Evolutionary conservation across 768 basidiomycete genomes (phyloP), one percentile per base, ranked within the genome.

Genomic region (Glaciozyma martinii): DNA sequence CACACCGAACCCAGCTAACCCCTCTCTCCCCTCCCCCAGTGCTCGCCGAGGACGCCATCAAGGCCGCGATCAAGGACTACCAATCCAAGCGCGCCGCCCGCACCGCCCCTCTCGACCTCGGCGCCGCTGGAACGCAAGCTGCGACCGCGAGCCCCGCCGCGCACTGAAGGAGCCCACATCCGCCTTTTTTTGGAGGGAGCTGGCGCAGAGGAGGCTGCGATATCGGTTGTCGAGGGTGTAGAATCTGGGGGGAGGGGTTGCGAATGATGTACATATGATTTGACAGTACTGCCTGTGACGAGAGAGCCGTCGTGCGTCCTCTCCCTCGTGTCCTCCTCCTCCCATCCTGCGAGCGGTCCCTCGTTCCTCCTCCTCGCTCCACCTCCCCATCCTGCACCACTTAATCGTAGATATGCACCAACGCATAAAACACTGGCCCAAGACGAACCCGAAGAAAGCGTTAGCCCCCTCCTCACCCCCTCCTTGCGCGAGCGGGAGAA

Each of bases 11-110:
- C 33, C 25, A 12, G 7, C 47, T 30, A 25, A 44, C 60, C 29
- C 42, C 44, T 27, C 18, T 32, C 52, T 55, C 23, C 46, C n/a
- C 46, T 23, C 27, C 32, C n/a, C 4, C 57, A 53, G 89, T 97
- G 87, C 79, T 97, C 71, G 93, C 95, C 19, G 95, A 99, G 78
- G 95, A 99, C 77, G 95, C 95, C 63, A 99, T 99, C 77, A 90
- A 89, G 60, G 94, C 93, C 16, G 95, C 95, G 50, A 99, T 99
- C 77, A 88, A 90, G 72, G 88, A 98, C 76, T 98, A 98, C 80
- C 84, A 85, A 74, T 83, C 84, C 66, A 99, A 99, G 81, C 23
- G 42, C 13, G 30, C 53, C 18, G 53, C 53, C 29, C 29, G 29
- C 53, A 32, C 27, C 49, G n/a, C 27, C 49, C n/a, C 25, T 15